Evolutionary conservation across 2,329 filamentous ascomycete species (phyloP).

Genomic region (Aspergillus sp.): DNA sequence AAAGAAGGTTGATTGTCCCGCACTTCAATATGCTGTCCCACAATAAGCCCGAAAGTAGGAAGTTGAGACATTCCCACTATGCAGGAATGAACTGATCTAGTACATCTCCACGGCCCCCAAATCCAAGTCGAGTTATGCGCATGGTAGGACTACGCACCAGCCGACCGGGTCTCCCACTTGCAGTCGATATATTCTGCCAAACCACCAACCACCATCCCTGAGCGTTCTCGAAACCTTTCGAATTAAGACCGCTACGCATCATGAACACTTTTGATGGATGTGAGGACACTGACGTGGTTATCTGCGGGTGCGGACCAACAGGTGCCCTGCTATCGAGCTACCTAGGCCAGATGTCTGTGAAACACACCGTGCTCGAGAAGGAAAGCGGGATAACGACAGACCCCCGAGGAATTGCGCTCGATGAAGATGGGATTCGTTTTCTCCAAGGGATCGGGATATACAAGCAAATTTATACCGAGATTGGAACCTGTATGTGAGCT

Average conservation of each 20-base stretch:
- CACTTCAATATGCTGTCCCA: background rate
- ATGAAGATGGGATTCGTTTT: constrained; percentile 34
- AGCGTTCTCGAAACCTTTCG: background rate
- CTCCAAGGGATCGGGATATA: constrained; percentile 32
- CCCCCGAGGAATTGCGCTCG: constrained; percentile 33
- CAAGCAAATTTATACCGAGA: constrained; percentile 24
- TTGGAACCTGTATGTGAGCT: constrained; percentile 25
- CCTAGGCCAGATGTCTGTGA: constrained; percentile 23
- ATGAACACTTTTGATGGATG: constrained; percentile 1
- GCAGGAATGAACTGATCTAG: background rate
- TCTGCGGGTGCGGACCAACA: constrained; percentile 35
- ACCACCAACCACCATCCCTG: background rate
- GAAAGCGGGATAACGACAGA: constrained; percentile 31
- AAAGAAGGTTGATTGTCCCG: background rate
- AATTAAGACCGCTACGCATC: background rate
- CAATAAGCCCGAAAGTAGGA: background rate
- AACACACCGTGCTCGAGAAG: constrained; percentile 30
- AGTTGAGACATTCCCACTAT: too few species aligned
- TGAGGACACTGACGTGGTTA: constrained; percentile 30
- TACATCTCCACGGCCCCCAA: background rate
- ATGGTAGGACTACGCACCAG: too few species aligned
- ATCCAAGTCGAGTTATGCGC: too few species aligned
- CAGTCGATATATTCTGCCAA: background rate
- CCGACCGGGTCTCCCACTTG: too few species aligned
- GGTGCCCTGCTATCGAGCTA: constrained; percentile 31